Base-by-base conservation (phyloP, 495 filamentous ascomycete genomes). In the Trichoderma asperelloides region DNA sequence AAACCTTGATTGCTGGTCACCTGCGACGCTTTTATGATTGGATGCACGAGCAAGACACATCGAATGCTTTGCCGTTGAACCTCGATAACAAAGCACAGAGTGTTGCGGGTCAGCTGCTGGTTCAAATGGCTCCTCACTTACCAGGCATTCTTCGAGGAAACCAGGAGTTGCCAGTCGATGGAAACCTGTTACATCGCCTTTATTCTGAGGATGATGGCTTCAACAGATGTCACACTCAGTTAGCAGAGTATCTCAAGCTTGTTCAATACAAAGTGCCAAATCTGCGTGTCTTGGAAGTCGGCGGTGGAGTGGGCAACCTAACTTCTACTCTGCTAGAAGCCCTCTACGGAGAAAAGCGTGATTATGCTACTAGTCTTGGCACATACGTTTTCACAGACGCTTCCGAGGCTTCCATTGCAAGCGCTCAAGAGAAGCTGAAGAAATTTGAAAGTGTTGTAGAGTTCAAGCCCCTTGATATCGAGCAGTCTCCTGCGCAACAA, bases 221-320 rank as follows among this genome's bases (percentile, higher is more conserved):
- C 33, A 39, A 41, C 2, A 40, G 33, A n/a, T 39, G 21, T 27
- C 21, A 37, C 62, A 41, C n/a, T 15, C 66, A 68, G 8, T 27
- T 66, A 15, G 62, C 27, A 9, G 51, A 65, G 12, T 70, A 62
- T 39, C 21, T 68, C 41, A 62, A 65, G 23, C 47, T 43, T 13
- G 51, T 79, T 0, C 71, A 68, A 0, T 71, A 77, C 57, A 77
- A 76, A 64, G 71, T 74, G n/a, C 71, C 71, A 16, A 67, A 33
- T 40, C 60, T 73, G 41, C 66, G 67, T 23, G 57, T 72, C 12
- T 64, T 72, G 18, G 71, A 72, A 62, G 51, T 72, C n/a, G 67
- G 71, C 18, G 64, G 45, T 0, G 71, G 70, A 7, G 66, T 67
- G 4, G 70, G 67, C 7, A 43, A 39, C 18, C 23, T 33, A 4